These are phyloP conservation scores for Gyrodon lividus DNA, from an alignment of 768 basidiomycete genomes.

Conservation along the genomic window DNA sequence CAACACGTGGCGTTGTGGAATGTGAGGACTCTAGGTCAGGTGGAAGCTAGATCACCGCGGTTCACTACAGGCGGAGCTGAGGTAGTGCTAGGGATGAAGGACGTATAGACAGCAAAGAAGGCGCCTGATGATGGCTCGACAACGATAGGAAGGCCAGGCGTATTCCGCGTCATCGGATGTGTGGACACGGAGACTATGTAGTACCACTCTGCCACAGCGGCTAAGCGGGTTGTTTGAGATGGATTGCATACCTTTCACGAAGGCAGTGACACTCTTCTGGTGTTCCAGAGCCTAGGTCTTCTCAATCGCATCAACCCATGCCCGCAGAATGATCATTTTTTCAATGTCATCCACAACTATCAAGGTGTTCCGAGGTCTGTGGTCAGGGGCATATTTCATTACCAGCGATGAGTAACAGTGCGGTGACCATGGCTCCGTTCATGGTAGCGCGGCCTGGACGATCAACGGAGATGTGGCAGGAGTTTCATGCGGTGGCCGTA, in stretches of 20 bases:
- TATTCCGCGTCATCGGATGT: no score
- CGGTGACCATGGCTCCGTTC: slow-evolving; percentile 99
- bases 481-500: slow-evolving; percentile 93
- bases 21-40: no score
- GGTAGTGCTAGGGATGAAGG: no score
- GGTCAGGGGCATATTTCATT: slow-evolving; percentile 99
- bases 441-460: slow-evolving; percentile 98
- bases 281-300: slow-evolving; percentile 93
- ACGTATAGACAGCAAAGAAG: no score
- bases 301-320: slow-evolving; percentile 98
- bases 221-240: slow-evolving; percentile 36
- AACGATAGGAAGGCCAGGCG: no score
- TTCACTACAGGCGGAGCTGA: no score
- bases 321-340: slow-evolving; percentile 96
- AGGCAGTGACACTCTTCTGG: slow-evolving; percentile 91
- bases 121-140: no score
- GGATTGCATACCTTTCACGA: slow-evolving; percentile 76
- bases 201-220: slow-evolving; percentile 94
- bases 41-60: no score
- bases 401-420: slow-evolving; percentile 90
- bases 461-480: slow-evolving; percentile 96
- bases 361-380: slow-evolving; percentile 96
- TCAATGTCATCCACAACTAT: slow-evolving; percentile 99
- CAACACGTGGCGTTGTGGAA: no score
- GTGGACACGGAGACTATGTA: slow-evolving; percentile 99